Conservation (phyloP, 192 early-diverging fungal genomes). For the Dispira simplex region DNA sequence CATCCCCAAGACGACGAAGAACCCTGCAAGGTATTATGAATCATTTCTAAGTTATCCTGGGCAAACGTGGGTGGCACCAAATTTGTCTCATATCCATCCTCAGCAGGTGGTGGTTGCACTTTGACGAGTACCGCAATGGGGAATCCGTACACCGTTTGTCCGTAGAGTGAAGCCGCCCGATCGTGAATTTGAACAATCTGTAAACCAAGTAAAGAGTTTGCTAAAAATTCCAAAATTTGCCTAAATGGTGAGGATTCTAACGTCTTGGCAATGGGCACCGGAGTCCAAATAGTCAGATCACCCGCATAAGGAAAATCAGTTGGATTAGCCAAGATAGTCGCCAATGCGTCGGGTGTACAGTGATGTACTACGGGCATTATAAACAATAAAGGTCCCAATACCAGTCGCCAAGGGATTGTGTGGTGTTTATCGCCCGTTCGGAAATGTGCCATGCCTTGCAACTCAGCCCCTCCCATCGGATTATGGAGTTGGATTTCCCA, state of each 20-base stretch:
- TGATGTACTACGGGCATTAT: neutral
- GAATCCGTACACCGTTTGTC: constrained; percentile 32
- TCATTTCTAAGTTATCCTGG: too few relatives aligned
- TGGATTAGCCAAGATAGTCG: constrained; percentile 8
- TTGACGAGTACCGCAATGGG: constrained; percentile 41
- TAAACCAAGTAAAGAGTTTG: constrained; percentile 23
- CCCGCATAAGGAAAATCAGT: constrained; percentile 9
- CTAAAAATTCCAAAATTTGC: constrained; percentile 29
- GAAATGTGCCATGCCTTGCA: neutral
- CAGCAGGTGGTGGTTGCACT: constrained; percentile 1
- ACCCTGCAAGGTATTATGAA: too few relatives aligned
- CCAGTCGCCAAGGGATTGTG: neutral
- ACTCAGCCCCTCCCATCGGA: neutral
- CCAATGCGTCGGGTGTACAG: constrained; percentile 2
- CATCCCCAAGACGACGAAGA: too few relatives aligned
- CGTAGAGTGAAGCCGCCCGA: constrained; percentile 41
- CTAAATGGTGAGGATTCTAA: constrained; percentile 17
- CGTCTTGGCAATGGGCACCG: too few relatives aligned
- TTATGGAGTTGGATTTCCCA: constrained; percentile 9
- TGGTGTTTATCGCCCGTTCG: neutral
- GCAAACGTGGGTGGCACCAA: too few relatives aligned
- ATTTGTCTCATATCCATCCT: too few relatives aligned
- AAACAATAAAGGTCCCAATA: neutral
- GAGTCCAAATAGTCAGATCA: too few relatives aligned
- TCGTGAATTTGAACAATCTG: constrained; percentile 39